phyloP scores from a whole-genome alignment of 495 filamentous ascomycete species.

The Aspergillus saccharolyticus region DNA sequence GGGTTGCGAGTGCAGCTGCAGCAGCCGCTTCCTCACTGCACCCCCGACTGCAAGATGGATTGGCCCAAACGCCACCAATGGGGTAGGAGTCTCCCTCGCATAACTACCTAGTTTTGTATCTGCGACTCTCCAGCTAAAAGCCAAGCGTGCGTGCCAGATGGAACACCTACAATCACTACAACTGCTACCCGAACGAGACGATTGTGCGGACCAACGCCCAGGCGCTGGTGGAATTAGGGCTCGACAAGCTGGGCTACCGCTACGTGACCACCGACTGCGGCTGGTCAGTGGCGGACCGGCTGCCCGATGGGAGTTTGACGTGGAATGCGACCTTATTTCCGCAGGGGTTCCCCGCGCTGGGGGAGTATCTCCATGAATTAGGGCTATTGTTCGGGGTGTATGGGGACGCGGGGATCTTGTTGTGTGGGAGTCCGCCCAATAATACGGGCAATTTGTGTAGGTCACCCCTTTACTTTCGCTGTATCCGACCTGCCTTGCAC shows the following conservation, averaged over 20 bases:
- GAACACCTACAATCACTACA: conserved; percentile 55
- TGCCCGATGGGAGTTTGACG: conserved; percentile 42
- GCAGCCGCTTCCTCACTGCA: conserved; percentile 2
- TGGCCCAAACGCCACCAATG: conserved; percentile 31
- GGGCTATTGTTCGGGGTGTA: conserved; percentile 54
- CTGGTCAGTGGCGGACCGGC: conserved; percentile 43
- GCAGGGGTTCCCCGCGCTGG: conserved; percentile 43
- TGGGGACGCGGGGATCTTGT: conserved; percentile 43
- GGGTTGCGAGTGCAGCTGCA: neutral
- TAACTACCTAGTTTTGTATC: no score
- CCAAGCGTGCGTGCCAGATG: conserved; percentile 37
- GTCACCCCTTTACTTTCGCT: no score
- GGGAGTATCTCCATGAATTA: conserved; percentile 43
- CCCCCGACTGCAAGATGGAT: conserved; percentile 22
- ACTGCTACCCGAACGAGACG: conserved; percentile 42
- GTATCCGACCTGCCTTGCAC: no score
- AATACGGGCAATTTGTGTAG: conserved; percentile 30
- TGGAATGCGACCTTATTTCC: conserved; percentile 53
- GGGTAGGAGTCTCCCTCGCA: conserved; percentile 28
- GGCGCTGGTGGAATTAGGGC: conserved; percentile 49
- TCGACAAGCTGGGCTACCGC: conserved; percentile 46
- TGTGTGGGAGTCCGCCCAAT: conserved; percentile 25
- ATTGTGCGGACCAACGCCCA: conserved; percentile 49
- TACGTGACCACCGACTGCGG: conserved; percentile 56
- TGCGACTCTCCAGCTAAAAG: no score